Conservation (phyloP, 2,329 filamentous ascomycete species). For the Rhynchosporium agropyri region DNA sequence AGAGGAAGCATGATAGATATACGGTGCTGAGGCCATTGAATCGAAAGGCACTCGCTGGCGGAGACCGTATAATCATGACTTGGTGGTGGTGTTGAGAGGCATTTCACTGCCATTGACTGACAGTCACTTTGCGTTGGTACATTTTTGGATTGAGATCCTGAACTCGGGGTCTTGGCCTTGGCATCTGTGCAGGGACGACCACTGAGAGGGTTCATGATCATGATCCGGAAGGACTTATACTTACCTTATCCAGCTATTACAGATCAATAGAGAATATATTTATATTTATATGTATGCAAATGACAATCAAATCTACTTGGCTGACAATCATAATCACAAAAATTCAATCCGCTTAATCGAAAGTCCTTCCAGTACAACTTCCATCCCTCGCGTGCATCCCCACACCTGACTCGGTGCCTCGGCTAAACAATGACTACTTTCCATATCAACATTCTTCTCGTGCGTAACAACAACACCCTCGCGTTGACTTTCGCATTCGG, state of each 20-base stretch:
- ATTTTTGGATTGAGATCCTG: slow-evolving; percentile 17
- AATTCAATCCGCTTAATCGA: no score
- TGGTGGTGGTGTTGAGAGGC: slow-evolving; percentile 27
- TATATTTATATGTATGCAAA: no score
- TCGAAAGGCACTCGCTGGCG: slow-evolving; percentile 32
- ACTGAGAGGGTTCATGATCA: not conserved
- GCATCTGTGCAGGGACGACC: no score
- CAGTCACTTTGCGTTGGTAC: not conserved
- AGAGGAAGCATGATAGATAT: slow-evolving; percentile 35
- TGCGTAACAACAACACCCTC: not conserved
- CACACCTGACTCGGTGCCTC: not conserved
- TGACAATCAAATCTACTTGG: no score
- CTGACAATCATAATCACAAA: no score
- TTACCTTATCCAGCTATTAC: no score
- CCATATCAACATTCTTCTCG: not conserved
- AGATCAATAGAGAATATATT: no score
- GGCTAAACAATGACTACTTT: slow-evolving; percentile 9
- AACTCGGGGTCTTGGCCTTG: not conserved
- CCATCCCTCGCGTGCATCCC: not conserved
- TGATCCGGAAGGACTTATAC: no score
- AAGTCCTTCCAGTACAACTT: not conserved
- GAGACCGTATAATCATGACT: slow-evolving; percentile 41
- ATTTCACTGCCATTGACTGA: slow-evolving; percentile 21
- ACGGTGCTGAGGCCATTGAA: slow-evolving; percentile 35
- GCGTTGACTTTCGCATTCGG: not conserved